A percentile compares a stretch with the other conserved stretches of the same genome.
Evolutionary conservation across 768 basidiomycete genomes (phyloP).

Genomic region (Coprinellus aureogranulatus): DNA sequence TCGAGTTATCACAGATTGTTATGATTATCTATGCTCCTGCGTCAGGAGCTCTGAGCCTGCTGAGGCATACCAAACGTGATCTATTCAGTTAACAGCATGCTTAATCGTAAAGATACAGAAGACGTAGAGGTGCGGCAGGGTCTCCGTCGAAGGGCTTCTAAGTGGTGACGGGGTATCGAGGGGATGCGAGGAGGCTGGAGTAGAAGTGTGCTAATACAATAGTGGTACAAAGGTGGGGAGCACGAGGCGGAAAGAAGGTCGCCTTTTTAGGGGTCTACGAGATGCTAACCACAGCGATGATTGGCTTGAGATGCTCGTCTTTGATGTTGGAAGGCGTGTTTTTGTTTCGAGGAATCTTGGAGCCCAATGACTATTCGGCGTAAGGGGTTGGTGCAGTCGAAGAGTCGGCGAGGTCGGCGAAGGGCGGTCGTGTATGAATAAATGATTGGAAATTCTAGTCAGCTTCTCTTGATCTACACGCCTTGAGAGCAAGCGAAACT

Average conservation of each 20-base stretch:
- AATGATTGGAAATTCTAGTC: not conserved
- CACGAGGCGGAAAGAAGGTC: not conserved
- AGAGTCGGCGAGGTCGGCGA: not conserved
- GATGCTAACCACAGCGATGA: constrained; percentile 38
- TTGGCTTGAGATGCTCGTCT: constrained; percentile 45
- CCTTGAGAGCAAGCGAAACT: constrained; percentile 14
- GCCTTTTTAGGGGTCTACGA: not conserved
- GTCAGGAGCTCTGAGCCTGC: too few species aligned
- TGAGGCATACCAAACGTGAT: too few species aligned
- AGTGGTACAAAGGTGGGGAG: too few species aligned
- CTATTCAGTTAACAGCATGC: too few species aligned
- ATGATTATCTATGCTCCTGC: too few species aligned
- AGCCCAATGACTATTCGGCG: constrained; percentile 37
- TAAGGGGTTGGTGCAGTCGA: not conserved
- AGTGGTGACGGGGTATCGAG: too few species aligned
- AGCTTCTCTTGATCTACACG: not conserved
- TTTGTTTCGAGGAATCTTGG: constrained; percentile 33
- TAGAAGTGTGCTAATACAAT: too few species aligned
- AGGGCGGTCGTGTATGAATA: constrained; percentile 4
- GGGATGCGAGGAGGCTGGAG: too few species aligned
- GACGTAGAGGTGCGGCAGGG: too few species aligned
- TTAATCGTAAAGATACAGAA: too few species aligned
- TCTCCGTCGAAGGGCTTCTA: too few species aligned
- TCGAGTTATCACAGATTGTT: too few species aligned
- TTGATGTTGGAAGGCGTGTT: constrained; percentile 37